Evolutionary conservation across 768 basidiomycete genomes (phyloP).

Genomic region (Trametes gibbosa): DNA sequence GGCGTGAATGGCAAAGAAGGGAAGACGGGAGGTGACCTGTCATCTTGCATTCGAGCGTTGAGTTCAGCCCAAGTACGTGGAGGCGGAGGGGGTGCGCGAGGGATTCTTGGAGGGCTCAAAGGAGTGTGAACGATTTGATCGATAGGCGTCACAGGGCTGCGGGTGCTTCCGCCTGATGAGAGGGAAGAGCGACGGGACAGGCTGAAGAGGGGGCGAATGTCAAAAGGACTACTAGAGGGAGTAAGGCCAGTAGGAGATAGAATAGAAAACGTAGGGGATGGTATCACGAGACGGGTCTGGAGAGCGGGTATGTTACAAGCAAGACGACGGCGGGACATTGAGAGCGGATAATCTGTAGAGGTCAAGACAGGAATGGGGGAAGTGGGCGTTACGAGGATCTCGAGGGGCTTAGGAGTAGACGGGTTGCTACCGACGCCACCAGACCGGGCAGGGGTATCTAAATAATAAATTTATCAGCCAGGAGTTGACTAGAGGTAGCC

Average conservation of each 20-base stretch:
- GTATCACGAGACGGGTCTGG: constrained; percentile 5
- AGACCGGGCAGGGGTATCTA: neutral
- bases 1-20: constrained; percentile 3
- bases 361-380: neutral
- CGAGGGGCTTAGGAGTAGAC: neutral
- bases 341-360: neutral
- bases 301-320: constrained; percentile 14
- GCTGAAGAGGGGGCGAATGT: neutral
- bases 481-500: neutral
- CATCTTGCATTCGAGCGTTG: constrained; percentile 6
- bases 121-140: constrained; percentile 17
- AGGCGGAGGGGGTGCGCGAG: constrained; percentile 3
- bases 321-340: constrained; percentile 17
- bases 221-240: constrained; percentile 2
- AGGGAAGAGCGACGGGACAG: neutral
- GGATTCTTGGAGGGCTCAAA: constrained; percentile 10
- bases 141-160: constrained; percentile 9
- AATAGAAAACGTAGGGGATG: neutral
- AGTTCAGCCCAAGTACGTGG: constrained; percentile 11
- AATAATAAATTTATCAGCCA: neutral
- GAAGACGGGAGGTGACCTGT: constrained; percentile 1
- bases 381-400: constrained; percentile 5
- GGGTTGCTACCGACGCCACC: neutral
- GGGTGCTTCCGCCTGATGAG: neutral
- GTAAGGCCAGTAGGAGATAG: neutral